Evolutionary conservation across 208 protist genomes (phyloP), one percentile per base, ranked within the genome.

Genomic region (Acanthamoeba sp.): DNA sequence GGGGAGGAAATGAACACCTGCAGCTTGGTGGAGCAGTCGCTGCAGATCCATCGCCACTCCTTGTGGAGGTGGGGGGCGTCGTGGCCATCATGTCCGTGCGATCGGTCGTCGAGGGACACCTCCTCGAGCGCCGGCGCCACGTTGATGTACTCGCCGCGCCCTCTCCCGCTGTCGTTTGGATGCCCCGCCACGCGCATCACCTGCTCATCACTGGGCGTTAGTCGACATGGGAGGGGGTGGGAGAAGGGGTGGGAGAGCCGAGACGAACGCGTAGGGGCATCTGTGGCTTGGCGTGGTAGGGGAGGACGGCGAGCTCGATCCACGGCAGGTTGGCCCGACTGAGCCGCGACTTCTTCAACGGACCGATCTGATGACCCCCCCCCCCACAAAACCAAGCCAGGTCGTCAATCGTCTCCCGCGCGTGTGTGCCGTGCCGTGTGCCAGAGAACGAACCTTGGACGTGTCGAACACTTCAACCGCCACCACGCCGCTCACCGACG

Each of bases 391-490:
- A n/a, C n/a, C n/a, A n/a, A n/a, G n/a, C n/a, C n/a, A n/a, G n/a
- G n/a, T n/a, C n/a, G n/a, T n/a, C n/a, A n/a, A n/a, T n/a, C n/a
- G n/a, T n/a, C n/a, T n/a, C n/a, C n/a, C n/a, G n/a, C 5, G 18
- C 45, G 45, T 50, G 45, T 50, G 45, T 14, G 45, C 9, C 10
- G 42, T 50, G 45, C n/a, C 29, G 10, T 12, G 64, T 36, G 64
- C 24, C 32, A 32, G 18, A 73, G 6, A 73, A 38, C 32, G 64
- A 32, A 73, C 76, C 45, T 45, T 18, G 38, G 76, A 85, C 10
- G 76, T 85, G 76, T 85, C 42, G 22, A 52, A 85, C 24, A 85
- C 76, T 52, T 85, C 76, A 22, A 85, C 38, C 14, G 76, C 76
- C n/a, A 85, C 76, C 32, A 85, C 76, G 24, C 76, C 76, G 12